phyloP scores from a whole-genome alignment of 352 stramenopile genomes.

The Pythium dissotocum region DNA sequence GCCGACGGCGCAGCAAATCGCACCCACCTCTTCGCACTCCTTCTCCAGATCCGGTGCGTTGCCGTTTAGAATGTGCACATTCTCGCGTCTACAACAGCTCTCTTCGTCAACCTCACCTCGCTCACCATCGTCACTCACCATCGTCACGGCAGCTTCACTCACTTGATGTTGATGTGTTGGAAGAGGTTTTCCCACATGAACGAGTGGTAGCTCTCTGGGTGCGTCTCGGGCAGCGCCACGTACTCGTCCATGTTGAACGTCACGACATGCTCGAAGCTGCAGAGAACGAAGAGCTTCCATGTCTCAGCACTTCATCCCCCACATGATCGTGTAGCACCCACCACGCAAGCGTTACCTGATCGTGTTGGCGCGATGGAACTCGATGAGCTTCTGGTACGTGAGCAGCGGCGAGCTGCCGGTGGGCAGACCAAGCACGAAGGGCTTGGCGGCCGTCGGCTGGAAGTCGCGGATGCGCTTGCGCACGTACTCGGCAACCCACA shows the following conservation, averaged over 20 bases:
- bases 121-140: background rate
- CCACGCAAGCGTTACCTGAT: slow-evolving; percentile 32
- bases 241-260: slow-evolving; percentile 95
- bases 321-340: background rate
- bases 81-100: slow-evolving; percentile 52
- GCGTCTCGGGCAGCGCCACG: slow-evolving; percentile 67
- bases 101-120: background rate
- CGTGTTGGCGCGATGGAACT: slow-evolving; percentile 47
- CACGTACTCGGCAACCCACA: slow-evolving; percentile 85
- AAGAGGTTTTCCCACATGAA: slow-evolving; percentile 93
- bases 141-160: background rate
- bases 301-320: background rate
- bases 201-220: slow-evolving; percentile 88
- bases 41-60: slow-evolving; percentile 75
- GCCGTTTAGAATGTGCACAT: slow-evolving; percentile 87
- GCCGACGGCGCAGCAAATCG: no score
- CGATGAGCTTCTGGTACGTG: slow-evolving; percentile 82
- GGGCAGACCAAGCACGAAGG: slow-evolving; percentile 87
- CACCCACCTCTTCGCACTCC: slow-evolving; percentile 63
- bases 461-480: slow-evolving; percentile 81
- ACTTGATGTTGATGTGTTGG: slow-evolving; percentile 88
- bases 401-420: slow-evolving; percentile 86
- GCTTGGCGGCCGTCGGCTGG: slow-evolving; percentile 57
- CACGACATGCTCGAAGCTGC: slow-evolving; percentile 84
- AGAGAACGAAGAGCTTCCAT: background rate